Evolutionary conservation across 805 yeast species (phyloP).

Genomic region (Cyberlindnera mississippiensis): DNA sequence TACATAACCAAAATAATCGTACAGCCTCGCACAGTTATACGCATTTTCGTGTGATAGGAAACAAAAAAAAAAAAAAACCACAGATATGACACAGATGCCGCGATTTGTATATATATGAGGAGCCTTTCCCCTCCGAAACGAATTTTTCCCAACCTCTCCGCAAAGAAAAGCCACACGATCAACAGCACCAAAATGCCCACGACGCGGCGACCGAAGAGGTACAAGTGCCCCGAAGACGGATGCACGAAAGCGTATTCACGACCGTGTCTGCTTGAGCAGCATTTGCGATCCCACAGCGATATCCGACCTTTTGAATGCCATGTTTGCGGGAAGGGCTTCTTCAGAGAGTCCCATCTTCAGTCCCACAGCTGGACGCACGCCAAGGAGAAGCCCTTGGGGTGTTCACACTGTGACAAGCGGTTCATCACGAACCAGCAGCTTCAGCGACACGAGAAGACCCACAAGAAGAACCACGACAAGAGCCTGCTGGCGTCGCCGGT

Average conservation of each 20-base stretch:
- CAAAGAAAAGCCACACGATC: background rate
- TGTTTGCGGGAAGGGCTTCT: conserved; percentile 57
- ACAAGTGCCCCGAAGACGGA: conserved; percentile 40
- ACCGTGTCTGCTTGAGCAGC: conserved; percentile 60
- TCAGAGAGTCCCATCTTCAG: conserved; percentile 70
- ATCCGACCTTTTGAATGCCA: conserved; percentile 70
- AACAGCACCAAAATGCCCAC: background rate
- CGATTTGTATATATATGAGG: background rate
- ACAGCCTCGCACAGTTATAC: no score
- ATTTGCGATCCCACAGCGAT: conserved; percentile 65
- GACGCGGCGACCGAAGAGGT: conserved; percentile 34
- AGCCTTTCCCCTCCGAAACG: no score
- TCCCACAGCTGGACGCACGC: conserved; percentile 73
- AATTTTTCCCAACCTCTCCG: background rate
- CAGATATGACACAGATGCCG: no score
- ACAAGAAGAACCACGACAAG: conserved; percentile 26
- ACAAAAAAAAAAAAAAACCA: no score
- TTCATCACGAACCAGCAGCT: conserved; percentile 57
- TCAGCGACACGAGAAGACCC: conserved; percentile 56
- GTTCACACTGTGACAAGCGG: conserved; percentile 56
- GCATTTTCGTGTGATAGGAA: no score
- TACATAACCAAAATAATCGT: no score
- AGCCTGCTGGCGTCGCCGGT: no score
- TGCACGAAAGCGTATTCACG: conserved; percentile 53
- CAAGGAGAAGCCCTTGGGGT: conserved; percentile 50